Evolutionary conservation across 768 basidiomycete species (phyloP).

Genomic region (Termitomyces sp.): DNA sequence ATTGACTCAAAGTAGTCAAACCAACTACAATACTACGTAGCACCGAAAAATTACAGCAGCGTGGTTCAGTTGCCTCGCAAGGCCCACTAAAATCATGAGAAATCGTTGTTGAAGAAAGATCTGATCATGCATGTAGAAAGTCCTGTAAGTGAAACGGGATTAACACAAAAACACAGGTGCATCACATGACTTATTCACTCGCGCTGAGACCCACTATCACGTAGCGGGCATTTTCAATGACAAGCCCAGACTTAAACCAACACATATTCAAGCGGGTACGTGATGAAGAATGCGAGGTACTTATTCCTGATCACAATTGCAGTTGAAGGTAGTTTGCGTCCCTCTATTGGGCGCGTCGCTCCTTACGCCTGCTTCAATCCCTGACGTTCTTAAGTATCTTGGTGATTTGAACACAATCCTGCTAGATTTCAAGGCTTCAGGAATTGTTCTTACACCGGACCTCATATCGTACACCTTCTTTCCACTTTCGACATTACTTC

Average conservation of each 20-base stretch:
- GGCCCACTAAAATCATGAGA: too few relatives aligned
- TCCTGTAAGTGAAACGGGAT: too few relatives aligned
- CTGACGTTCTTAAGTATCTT: conserved; percentile 45
- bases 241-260: conserved; percentile 16
- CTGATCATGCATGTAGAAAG: too few relatives aligned
- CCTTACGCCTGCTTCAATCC: conserved; percentile 49
- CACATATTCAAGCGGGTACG: conserved; percentile 34
- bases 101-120: too few relatives aligned
- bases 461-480: conserved; percentile 84
- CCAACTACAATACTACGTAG: too few relatives aligned
- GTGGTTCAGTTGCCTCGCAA: too few relatives aligned
- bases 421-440: conserved; percentile 31
- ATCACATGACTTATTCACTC: too few relatives aligned
- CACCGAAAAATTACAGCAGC: too few relatives aligned
- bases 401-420: conserved; percentile 45
- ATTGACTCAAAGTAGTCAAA: too few relatives aligned
- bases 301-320: not conserved
- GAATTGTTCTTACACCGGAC: conserved; percentile 39
- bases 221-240: conserved; percentile 4
- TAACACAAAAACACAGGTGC: too few relatives aligned
- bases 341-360: conserved; percentile 69
- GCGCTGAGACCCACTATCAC: not conserved
- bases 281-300: not conserved
- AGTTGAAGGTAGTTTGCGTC: conserved; percentile 75
- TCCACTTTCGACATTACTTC: conserved; percentile 80